Evolutionary conservation across 2,329 filamentous ascomycete genomes (phyloP).

Genomic region (Fusarium mundagurra): DNA sequence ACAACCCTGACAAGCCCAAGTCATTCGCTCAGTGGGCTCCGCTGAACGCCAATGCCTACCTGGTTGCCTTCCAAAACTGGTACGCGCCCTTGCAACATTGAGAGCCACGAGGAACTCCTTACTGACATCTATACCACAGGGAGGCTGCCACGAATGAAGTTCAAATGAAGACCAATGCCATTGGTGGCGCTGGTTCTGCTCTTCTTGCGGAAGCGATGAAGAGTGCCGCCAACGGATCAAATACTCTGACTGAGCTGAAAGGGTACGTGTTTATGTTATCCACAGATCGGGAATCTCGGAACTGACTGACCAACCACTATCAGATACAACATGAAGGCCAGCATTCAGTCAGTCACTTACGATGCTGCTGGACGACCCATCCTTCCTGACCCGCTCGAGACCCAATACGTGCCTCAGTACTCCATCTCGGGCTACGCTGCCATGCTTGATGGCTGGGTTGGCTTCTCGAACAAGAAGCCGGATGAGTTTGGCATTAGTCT

Average conservation of each 20-base stretch:
- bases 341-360: background rate
- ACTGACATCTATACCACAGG: background rate
- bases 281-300: too few species aligned
- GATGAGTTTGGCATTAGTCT: background rate
- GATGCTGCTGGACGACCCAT: background rate
- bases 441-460: background rate
- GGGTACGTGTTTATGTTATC: background rate
- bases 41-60: background rate
- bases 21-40: background rate
- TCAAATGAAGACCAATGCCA: background rate
- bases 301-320: fast-evolving
- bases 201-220: background rate
- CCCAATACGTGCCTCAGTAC: background rate
- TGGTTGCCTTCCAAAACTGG: background rate
- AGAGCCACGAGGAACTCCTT: background rate
- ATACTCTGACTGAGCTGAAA: background rate
- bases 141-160: background rate
- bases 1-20: background rate
- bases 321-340: background rate
- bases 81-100: fast-evolving
- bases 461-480: background rate
- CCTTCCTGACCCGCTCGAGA: background rate
- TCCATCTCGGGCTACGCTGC: background rate
- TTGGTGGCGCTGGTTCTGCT: background rate
- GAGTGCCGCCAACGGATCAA: background rate